Evolutionary conservation across 164 flowering plant genomes (phyloP).

Genomic region (Pachysandra terminalis): DNA sequence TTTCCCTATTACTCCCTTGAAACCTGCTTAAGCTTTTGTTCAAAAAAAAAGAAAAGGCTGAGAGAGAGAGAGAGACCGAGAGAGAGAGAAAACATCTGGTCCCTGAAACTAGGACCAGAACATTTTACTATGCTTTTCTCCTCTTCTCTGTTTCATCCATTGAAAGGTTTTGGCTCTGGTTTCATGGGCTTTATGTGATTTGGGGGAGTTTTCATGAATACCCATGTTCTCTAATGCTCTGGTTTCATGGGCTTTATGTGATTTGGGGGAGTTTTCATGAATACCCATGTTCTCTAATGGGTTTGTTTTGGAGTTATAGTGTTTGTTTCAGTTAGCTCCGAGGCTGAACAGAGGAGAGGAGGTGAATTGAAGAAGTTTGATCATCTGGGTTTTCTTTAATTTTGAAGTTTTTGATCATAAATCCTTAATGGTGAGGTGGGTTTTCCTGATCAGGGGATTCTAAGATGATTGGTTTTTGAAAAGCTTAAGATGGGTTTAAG

Average conservation of each 20-base stretch:
- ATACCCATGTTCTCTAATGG: constrained; percentile 19
- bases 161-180: constrained; percentile 22
- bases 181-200: too few relatives aligned
- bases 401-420: background rate
- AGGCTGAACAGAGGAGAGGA: background rate
- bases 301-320: background rate
- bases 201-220: too few relatives aligned
- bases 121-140: constrained; percentile 8
- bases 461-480: constrained; percentile 8
- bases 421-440: background rate
- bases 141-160: constrained; percentile 1
- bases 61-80: too few relatives aligned
- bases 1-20: constrained; percentile 15
- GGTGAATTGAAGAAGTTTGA: constrained; percentile 6
- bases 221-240: constrained; percentile 19
- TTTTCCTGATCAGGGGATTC: constrained; percentile 2
- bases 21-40: constrained; percentile 9
- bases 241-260: too few relatives aligned
- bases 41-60: constrained; percentile 13
- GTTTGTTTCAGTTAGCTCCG: constrained; percentile 10
- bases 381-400: constrained; percentile 11
- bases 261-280: too few relatives aligned
- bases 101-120: constrained; percentile 33
- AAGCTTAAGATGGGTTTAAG: constrained; percentile 18
- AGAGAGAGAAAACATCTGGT: constrained; percentile 33